Base-by-base conservation (phyloP, 2,329 filamentous ascomycete species). In the Colletotrichum navitas region DNA sequence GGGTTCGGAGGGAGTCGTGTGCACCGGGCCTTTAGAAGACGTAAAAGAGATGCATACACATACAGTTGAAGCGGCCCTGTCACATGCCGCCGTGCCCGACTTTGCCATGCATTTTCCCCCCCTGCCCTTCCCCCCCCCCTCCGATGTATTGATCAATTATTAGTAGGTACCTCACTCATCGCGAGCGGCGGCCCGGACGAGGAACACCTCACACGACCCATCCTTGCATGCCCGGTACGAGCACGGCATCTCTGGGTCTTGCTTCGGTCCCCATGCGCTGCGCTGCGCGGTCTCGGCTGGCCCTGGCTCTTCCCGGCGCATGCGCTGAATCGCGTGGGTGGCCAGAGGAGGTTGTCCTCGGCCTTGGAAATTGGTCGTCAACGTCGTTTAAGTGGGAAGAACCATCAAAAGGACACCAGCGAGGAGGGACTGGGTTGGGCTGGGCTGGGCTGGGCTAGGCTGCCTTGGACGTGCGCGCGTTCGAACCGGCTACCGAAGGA, bases 51-150 rank as follows among this genome's bases (percentile, higher is more conserved):
- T 1, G 5, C 10, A 43, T 5, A 45, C 10, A 47, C 43, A 47
- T n/a, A 47, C 43, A 47, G 8, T 10, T n/a, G 21, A 45, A 14
- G 36, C 36, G 36, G 36, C 36, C 29, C 24, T 71, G 45, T 71
- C 68, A 71, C 68, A 71, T 71, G 68, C 43, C 49, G 52, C 51
- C 45, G 63, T 47, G 49, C 29, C 39, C 18, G 14, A 26, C 45
- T 8, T 18, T 34, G 41, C 26, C 7, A 14, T 39, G 14, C 10
- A 34, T 41, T 41, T 12, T 7, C 14, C 54, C 54, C n/a, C 18
- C 18, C 6, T n/a, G n/a, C 18, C 10, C 8, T 10, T 3, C 10
- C 21, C 7, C 21, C 43, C 3, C 16, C 5, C 16, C 2, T 43
- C 5, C 5, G 16, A 21, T 1, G 21, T 32, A 24, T 18, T 34